A percentile compares a stretch with the other conserved stretches of the same genome.
phyloP scores from a whole-genome alignment of 805 yeast genomes.

The Isabelozyma heimii region DNA sequence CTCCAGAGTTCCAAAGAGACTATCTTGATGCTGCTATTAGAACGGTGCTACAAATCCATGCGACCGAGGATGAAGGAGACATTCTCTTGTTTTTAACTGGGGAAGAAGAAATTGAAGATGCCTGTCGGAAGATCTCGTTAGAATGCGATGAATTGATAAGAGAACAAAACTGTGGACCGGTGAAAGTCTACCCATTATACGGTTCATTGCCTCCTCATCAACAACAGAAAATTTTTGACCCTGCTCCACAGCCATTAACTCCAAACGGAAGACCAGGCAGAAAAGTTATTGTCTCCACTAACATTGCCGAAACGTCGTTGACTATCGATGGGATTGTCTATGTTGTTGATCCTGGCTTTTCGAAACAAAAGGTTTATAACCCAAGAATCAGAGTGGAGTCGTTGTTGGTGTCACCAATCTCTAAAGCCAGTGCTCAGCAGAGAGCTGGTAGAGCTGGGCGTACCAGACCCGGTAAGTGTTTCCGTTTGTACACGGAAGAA shows the following conservation, averaged over 20 bases:
- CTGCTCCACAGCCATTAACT: slow-evolving; percentile 74
- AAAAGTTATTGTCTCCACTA: slow-evolving; percentile 87
- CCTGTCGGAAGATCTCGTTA: slow-evolving; percentile 80
- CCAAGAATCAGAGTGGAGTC: slow-evolving; percentile 96
- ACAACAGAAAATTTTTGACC: slow-evolving; percentile 90
- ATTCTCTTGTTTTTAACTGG: slow-evolving; percentile 85
- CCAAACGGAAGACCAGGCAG: slow-evolving; percentile 90
- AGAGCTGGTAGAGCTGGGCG: slow-evolving; percentile 99
- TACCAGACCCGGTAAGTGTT: slow-evolving; percentile 97
- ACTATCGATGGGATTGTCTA: slow-evolving; percentile 97
- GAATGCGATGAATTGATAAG: slow-evolving; percentile 88
- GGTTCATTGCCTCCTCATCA: slow-evolving; percentile 96
- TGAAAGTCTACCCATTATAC: slow-evolving; percentile 86
- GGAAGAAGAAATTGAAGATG: slow-evolving; percentile 98
- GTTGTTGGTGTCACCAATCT: slow-evolving; percentile 88
- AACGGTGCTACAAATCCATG: slow-evolving; percentile 94
- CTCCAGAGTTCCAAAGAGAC: slow-evolving; percentile 95
- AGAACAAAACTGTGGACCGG: slow-evolving; percentile 88
- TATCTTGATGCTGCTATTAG: slow-evolving; percentile 93
- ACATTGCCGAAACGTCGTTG: slow-evolving; percentile 96
- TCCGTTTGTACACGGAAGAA: slow-evolving; percentile 93
- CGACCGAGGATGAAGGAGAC: slow-evolving; percentile 94
- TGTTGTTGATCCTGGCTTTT: slow-evolving; percentile 96
- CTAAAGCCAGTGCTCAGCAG: slow-evolving; percentile 97
- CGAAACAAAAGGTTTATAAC: slow-evolving; percentile 94